phyloP scores from a whole-genome alignment of 2,329 filamentous ascomycete species.

The Aspergillus sp. region DNA sequence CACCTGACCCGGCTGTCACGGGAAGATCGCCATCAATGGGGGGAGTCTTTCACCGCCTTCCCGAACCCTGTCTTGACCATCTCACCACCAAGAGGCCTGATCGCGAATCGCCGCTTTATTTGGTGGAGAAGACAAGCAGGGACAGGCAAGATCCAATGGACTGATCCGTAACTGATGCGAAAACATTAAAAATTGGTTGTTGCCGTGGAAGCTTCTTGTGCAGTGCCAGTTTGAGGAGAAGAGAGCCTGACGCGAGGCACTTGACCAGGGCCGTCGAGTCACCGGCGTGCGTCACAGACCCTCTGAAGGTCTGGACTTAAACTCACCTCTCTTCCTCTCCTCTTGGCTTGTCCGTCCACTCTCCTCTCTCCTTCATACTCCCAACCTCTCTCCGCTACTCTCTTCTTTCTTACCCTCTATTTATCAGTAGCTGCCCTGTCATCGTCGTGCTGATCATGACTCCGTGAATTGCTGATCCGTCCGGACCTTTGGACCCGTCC shows the following conservation, averaged over 20 bases:
- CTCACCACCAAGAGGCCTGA: slow-evolving; percentile 4
- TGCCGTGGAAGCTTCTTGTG: not conserved
- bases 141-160: not conserved
- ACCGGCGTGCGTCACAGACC: slow-evolving; percentile 45
- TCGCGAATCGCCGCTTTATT: not conserved
- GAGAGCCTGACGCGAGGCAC: slow-evolving; percentile 19
- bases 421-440: not conserved
- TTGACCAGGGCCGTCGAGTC: slow-evolving; percentile 37
- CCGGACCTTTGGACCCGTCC: slow-evolving; percentile 28
- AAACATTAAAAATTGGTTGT: not conserved
- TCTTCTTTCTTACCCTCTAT: slow-evolving; percentile 13
- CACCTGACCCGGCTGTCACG: slow-evolving; percentile 5
- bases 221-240: not conserved
- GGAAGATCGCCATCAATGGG: not conserved
- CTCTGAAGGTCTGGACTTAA: slow-evolving; percentile 7
- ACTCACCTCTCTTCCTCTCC: slow-evolving; percentile 13
- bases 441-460: slow-evolving; percentile 20
- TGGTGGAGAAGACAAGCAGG: not conserved
- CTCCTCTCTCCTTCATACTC: slow-evolving; percentile 18
- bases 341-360: slow-evolving; percentile 17
- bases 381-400: slow-evolving; percentile 9
- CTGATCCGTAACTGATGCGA: not conserved
- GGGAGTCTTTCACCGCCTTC: slow-evolving; percentile 1
- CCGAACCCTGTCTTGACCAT: not conserved
- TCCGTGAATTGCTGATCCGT: slow-evolving; percentile 24